A percentile compares a stretch with the other conserved stretches of the same genome.
Conservation (phyloP, 805 yeast species). For the Saccharomycopsis sp. region DNA sequence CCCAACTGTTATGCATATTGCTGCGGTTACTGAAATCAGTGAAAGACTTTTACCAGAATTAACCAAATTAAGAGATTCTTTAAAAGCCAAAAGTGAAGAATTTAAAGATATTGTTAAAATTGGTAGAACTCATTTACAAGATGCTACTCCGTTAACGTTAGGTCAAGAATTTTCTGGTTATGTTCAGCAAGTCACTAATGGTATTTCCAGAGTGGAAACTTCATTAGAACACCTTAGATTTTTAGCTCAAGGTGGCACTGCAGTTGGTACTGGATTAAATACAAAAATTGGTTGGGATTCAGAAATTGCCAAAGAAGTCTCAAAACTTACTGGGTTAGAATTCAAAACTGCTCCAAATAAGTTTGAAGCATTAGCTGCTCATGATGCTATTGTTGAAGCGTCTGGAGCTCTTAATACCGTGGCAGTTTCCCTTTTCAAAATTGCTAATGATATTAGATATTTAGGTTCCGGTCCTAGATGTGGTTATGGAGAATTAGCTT, state of each 20-base stretch:
- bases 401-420: conserved; percentile 95
- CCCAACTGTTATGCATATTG: conserved; percentile 99
- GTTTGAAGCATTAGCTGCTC: conserved; percentile 98
- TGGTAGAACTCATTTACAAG: conserved; percentile 98
- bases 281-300: conserved; percentile 84
- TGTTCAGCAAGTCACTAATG: conserved; percentile 86
- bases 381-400: conserved; percentile 96
- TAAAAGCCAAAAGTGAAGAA: conserved; percentile 70
- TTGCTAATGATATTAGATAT: conserved; percentile 96
- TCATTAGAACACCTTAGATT: conserved; percentile 64
- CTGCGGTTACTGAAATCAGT: conserved; percentile 87
- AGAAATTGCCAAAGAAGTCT: conserved; percentile 77
- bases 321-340: conserved; percentile 77
- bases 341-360: conserved; percentile 96
- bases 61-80: conserved; percentile 64
- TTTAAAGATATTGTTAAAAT: conserved; percentile 87
- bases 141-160: conserved; percentile 94
- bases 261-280: conserved; percentile 98
- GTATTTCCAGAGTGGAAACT: conserved; percentile 75
- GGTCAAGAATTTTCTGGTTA: conserved; percentile 98
- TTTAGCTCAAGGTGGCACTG: conserved; percentile 99
- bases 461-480: conserved; percentile 99
- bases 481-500: conserved; percentile 91
- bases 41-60: conserved; percentile 71
- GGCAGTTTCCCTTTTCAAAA: conserved; percentile 88